Percentiles rank a stretch among this genome's conserved stretches.
These are phyloP conservation scores for Dimargaris xerosporica DNA, from an alignment of 192 early-diverging fungal species.

Conservation along the genomic window DNA sequence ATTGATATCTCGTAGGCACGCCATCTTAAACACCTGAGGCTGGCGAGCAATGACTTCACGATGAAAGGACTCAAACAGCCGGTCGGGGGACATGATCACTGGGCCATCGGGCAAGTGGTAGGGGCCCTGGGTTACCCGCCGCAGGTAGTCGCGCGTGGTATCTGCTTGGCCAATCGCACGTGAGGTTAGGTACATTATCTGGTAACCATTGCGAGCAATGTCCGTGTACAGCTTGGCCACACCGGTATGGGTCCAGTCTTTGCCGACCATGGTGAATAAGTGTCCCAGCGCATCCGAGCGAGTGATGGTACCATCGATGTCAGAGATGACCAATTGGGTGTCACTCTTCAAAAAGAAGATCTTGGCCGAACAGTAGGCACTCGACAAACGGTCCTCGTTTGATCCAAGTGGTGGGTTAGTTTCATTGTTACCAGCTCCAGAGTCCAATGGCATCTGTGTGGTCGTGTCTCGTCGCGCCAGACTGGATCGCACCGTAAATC, in stretches of 20 bases:
- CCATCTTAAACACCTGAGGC: constrained; percentile 96
- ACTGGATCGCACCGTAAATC: constrained; percentile 74
- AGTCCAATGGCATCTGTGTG: neutral
- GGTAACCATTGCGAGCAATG: constrained; percentile 85
- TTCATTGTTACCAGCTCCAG: neutral
- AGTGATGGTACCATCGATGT: constrained; percentile 98
- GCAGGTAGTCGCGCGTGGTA: constrained; percentile 81
- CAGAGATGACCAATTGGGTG: constrained; percentile 84
- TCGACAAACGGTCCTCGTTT: neutral
- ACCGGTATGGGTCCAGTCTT: constrained; percentile 95
- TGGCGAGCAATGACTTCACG: constrained; percentile 89
- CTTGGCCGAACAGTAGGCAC: constrained; percentile 54
- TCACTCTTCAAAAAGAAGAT: constrained; percentile 78
- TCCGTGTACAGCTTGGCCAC: constrained; percentile 94
- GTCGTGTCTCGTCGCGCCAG: constrained; percentile 42
- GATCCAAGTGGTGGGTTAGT: neutral
- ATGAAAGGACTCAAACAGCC: constrained; percentile 82
- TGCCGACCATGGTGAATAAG: constrained; percentile 91
- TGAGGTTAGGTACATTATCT: constrained; percentile 86
- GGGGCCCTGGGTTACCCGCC: constrained; percentile 73
- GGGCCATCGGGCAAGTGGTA: constrained; percentile 88
- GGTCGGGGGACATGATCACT: constrained; percentile 88
- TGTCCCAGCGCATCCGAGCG: constrained; percentile 95
- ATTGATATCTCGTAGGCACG: constrained; percentile 80
- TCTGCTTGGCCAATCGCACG: constrained; percentile 91